Base-by-base conservation (phyloP, 352 stramenopile genomes). In the Globisporangium canariense region DNA sequence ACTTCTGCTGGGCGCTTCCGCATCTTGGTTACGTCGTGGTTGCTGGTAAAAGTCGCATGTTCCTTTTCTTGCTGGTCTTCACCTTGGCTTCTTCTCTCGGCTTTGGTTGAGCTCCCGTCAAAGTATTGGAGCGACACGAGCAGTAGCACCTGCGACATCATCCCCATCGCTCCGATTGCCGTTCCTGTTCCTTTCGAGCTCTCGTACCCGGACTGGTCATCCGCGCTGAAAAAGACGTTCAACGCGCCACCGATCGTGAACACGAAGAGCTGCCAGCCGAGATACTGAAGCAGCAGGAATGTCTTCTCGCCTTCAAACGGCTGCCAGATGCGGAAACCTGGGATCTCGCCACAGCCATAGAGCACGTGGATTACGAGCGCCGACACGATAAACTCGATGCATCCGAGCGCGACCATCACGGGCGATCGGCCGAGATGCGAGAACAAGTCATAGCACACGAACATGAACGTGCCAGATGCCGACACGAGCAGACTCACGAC, bases 261-360 rank as follows among this genome's bases (percentile, higher is more conserved):
- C 20, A 70, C 76, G 16, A 86, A 81, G 56, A 88, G 72, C 58
- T 86, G 78, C 78, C 78, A 88, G 13, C 78, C 78, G 16, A 88
- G 53, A 45, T 86, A 88, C 64, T 88, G 78, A 0, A 88, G 69
- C n/a, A 88, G 62, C 58, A 88, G 57, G 49, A 86, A 88, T 40
- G 74, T 70, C 1, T 65, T 62, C 52, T 81, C 78, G 30, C 78
- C 78, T 60, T 84, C 73, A 51, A 88, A 88, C 10, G 78, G 78
- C 67, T 86, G 78, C 78, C 78, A 88, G 6, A 83, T 22, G 2
- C 61, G 62, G 53, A 81, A 88, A 0, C 75, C 75, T 4, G 76
- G 75, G 43, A 88, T 75, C 28, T 88, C 76, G 4, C 63, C 67
- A 32, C 64, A 79, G 25, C 78, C 78, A 36, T 83, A 81, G 55